These are phyloP conservation scores for Suillus paluster DNA, from an alignment of 768 basidiomycete species.

Conservation along the genomic window DNA sequence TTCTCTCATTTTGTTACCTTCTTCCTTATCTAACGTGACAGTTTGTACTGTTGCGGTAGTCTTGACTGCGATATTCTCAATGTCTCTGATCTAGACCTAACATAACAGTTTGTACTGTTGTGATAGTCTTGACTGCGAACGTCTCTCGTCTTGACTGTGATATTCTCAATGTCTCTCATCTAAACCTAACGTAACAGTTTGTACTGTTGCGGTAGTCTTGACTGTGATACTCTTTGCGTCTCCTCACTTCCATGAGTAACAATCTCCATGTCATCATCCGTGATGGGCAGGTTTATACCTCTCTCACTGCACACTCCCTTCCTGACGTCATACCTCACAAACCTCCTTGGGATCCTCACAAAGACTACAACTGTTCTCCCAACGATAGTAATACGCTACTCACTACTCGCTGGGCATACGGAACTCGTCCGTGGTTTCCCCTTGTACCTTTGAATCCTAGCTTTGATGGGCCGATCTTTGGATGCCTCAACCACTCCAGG, in stretches of 20 bases:
- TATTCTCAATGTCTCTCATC: too few species aligned
- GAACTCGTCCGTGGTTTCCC: background rate
- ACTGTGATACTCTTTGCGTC: background rate
- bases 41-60: background rate
- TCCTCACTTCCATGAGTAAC: background rate
- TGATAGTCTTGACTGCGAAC: too few species aligned
- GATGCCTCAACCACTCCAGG: conserved; percentile 1
- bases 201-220: too few species aligned
- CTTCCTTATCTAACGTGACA: too few species aligned
- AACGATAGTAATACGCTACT: background rate
- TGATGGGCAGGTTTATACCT: background rate
- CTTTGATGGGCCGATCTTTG: background rate
- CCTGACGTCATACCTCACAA: background rate
- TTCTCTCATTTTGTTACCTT: too few species aligned
- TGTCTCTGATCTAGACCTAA: background rate
- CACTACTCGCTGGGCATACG: background rate
- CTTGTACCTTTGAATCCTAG: background rate
- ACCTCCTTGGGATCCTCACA: background rate
- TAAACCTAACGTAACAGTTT: too few species aligned
- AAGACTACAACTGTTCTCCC: background rate
- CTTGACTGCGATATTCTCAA: too few species aligned
- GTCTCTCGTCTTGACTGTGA: too few species aligned
- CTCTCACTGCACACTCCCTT: background rate
- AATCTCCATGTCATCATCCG: background rate
- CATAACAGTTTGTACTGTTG: too few species aligned